Base-by-base conservation (phyloP, 2,329 filamentous ascomycete species). In the Aspergillus quadricinctus region DNA sequence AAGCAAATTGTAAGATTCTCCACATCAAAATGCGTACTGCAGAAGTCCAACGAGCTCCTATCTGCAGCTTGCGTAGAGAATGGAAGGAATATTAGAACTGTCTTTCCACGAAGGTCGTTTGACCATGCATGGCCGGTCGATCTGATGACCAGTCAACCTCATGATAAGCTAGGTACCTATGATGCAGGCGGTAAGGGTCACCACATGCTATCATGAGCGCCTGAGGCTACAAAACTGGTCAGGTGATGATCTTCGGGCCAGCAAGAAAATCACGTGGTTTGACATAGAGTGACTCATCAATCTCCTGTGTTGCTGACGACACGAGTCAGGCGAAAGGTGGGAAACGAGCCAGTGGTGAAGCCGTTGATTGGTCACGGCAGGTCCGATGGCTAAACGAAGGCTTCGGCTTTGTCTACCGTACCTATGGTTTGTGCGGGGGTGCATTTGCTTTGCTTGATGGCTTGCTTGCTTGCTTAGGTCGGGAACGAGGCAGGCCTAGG, bases 381-480 rank as follows among this genome's bases (percentile, higher is more conserved):
- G n/a, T 3, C 28, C 25, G 31, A 37, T 37, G 31, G 31, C 31
- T 37, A 35, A 31, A 17, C 6, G 31, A 37, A 37, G 14, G 14
- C 31, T 37, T n/a, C n/a, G n/a, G n/a, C n/a, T 14, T 37, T 37
- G 31, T 37, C 31, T 7, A 37, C 31, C 31, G 31, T 35, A 29
- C 28, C 28, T 29, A 50, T 61, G 58, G 50, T 59, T 54, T 55
- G 52, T 61, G 59, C 59, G 59, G 61, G 59, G 59, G 61, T 46
- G 52, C 28, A 46, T 11, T 27, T 35, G 14, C 40, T 40, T 17
- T 35, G 29, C 21, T 51, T 14, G 7, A 9, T 31, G n/a, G 23
- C 8, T 50, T 25, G 14, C 49, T 50, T 25, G 14, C 49, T 37
- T 52, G 56, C 55, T 48, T 48, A 28, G 48, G 31, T 37, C 29